Base-by-base conservation (phyloP, 106 monocot genomes). In the Chionographis japonica region DNA sequence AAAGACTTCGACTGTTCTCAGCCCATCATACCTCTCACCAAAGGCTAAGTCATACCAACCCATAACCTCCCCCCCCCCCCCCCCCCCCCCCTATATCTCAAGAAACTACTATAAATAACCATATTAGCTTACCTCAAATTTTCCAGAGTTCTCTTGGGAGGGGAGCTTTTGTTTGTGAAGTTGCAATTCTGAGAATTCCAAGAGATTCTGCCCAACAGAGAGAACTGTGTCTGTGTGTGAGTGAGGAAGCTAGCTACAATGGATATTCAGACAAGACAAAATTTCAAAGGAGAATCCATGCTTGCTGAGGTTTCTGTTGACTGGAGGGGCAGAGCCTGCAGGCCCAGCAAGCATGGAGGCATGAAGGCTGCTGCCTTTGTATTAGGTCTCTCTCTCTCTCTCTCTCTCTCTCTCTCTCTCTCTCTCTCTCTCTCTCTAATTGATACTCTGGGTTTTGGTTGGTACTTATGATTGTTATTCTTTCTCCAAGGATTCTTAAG, bases 281-380 rank as follows among this genome's bases (percentile, higher is more conserved):
- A 41, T 71, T 42, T 66, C 52, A 88, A 81, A 68, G 68, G 62
- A 12, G 78, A 81, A 16, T 10, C 78, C 70, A 70, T 74, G 68
- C 13, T 11, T 62, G 51, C 62, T 43, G 86, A 90, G 56, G 75
- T 80, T 60, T 80, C 80, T 37, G 69, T 90, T 75, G 86, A 90
- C 76, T 90, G 90, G 90, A 90, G 80, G 54, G 90, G 86, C 11
- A 90, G 70, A 74, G 54, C 86, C 16, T 86, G 86, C 75, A 76
- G 73, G n/a, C 60, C 80, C 14, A 79, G 64, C 46, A 85, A 83
- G 68, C 90, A 90, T 81, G 90, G 90, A 42, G 90, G 86, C 57
- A 90, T 80, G 86, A 80, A 70, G 68, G 86, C 90, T 73, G 86
- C 90, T 66, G 61, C 72, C 66, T 90, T 83, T 70, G 86, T 90